phyloP scores from a whole-genome alignment of 2,329 filamentous ascomycete species.

The Talaromyces albobiverticillius region DNA sequence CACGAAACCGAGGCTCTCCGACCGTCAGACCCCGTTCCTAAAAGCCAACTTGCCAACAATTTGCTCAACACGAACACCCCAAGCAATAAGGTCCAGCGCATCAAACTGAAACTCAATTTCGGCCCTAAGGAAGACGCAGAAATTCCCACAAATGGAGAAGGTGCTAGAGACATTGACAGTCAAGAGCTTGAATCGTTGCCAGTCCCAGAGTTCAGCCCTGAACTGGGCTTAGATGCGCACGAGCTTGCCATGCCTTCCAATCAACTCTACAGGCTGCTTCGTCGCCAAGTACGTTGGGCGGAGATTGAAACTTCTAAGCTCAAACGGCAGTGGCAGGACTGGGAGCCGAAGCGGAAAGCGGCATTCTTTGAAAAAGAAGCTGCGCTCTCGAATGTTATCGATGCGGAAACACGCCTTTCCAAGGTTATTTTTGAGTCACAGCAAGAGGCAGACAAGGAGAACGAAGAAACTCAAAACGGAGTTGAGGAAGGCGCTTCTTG shows the following conservation, averaged over 20 bases:
- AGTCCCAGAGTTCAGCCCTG: constrained; percentile 37
- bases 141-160: constrained; percentile 22
- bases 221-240: constrained; percentile 42
- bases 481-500: constrained; percentile 7
- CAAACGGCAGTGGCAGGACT: constrained; percentile 37
- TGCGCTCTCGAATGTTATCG: constrained; percentile 42
- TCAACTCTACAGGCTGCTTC: constrained; percentile 44
- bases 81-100: constrained; percentile 33
- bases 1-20: constrained; percentile 93
- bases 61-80: constrained; percentile 34
- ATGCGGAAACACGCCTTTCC: constrained; percentile 39
- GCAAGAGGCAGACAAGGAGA: constrained; percentile 12
- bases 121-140: constrained; percentile 29
- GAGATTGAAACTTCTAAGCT: constrained; percentile 41
- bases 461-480: constrained; percentile 14
- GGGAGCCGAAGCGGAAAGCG: constrained; percentile 34
- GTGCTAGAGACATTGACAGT: constrained; percentile 26
- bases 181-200: constrained; percentile 34
- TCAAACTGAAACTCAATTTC: constrained; percentile 42
- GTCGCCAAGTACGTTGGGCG: constrained; percentile 48
- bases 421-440: constrained; percentile 24
- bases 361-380: constrained; percentile 43
- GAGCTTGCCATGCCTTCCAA: constrained; percentile 42
- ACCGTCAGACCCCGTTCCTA: constrained; percentile 53
- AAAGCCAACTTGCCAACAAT: constrained; percentile 26